Base-by-base conservation (phyloP, 2,329 filamentous ascomycete species). In the Diaporthe longicolla region DNA sequence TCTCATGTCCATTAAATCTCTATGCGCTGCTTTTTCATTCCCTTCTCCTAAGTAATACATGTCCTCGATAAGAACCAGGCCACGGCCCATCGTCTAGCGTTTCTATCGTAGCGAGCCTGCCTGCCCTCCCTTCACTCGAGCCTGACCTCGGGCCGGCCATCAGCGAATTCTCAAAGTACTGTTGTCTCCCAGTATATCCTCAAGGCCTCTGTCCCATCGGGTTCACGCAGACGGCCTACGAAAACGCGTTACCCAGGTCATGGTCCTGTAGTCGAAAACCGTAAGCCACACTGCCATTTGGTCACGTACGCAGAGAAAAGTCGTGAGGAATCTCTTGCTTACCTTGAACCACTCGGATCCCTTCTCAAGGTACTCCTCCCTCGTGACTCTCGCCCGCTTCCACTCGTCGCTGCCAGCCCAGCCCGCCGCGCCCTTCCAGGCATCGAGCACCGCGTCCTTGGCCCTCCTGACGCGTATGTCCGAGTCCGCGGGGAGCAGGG, bases 271-370 rank as follows among this genome's bases (percentile, higher is more conserved):
- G 40, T 17, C 35, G 52, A 21, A 68, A 68, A 74, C 45, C 45
- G 76, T 70, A 48, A 77, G 74, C 69, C 72, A 58, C 54, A 7
- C 54, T 8, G 48, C 29, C 26, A 43, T 6, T 29, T 32, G 37
- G 24, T 9, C 66, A 48, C 24, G 29, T 6, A 63, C 17, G n/a
- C 17, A 3, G 8, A 24, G 69, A 50, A 4, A 19, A 45, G 17
- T 45, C 17, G n/a, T 40, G 45, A 21, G 40, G 74, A 61, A 65
- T 48, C 48, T 73, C 54, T 48, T 50, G 81, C 87, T 76, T 79
- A 90, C 95, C 91, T 97, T 98, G 82, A 98, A 89, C 85, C 98
- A 98, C 79, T 98, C 96, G 29, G 91, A 88, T 1, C 97, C 97
- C 87, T 97, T 98, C 87, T 99, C 97, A 78, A 90, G 83, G 84